Base-by-base conservation (phyloP, 257 asterid genomes). In the Nicotiana sylvestris region DNA sequence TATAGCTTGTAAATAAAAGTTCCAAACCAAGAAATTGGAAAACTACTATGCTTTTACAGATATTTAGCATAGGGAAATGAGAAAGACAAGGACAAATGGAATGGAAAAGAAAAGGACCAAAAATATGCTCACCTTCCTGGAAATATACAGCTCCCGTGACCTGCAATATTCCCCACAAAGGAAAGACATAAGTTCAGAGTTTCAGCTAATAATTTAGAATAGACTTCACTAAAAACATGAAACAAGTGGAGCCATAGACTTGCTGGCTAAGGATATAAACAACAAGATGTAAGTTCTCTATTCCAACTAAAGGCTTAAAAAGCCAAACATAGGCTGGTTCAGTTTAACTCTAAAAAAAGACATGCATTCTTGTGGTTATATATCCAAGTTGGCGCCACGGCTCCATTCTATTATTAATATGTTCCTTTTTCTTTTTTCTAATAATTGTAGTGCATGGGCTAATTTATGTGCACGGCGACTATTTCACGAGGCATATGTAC, bases 131-230 rank as follows among this genome's bases (percentile, higher is more conserved):
- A 96, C 99, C 98, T 96, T 92, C 99, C 99, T 81, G 98, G 98
- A 92, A 93, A 94, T 86, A 91, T 78, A 90, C 99, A 96, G 64
- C 62, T 84, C 92, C 92, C 98, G 88, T 92, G 93, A 91, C 99
- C 98, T 96, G 98, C 92, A 92, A 77, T 77, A 86, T 87, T 66
- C 81, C 83, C 90, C 87, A 88, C 81, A 58, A 84, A 68, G 46
- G 70, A 81, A 81, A 76, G 56, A 87, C 80, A 86, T 58, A 30
- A 76, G 64, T 27, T 76, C 62, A 76, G 80, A 76, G 60, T 61
- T 82, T 88, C 90, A 88, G 86, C 49, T 64, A 76, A 58, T 76
- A 77, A 67, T 13, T 82, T 57, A 76, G 37, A 78, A 43, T 25
- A 65, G 27, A 77, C 15, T 55, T 10, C 81, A 81, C 61, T 55